Base-by-base conservation (phyloP, 257 asterid genomes). In the Verbascum thapsus region DNA sequence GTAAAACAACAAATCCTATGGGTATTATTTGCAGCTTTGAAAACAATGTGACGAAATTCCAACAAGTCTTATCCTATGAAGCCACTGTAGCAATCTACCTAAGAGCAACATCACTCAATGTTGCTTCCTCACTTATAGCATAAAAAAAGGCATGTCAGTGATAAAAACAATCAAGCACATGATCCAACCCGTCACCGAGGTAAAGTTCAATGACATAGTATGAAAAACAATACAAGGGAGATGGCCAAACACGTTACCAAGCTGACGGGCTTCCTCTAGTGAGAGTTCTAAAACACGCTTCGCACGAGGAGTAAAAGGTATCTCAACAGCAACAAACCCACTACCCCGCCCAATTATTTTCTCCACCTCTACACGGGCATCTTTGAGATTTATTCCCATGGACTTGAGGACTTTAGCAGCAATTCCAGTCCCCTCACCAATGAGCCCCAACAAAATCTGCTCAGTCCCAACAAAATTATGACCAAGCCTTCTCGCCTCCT, bases 391-490 rank as follows among this genome's bases (percentile, higher is more conserved):
- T 45, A 92, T 85, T 66, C 99, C 98, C 97, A 89, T 88, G 32
- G 96, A 85, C 81, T 92, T 92, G 32, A 92, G 89, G 55, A 92
- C 99, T 85, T 92, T 92, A 15, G 99, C 99, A 74, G 99, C 99
- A 65, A 92, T 92, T 34, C 99, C 99, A 38, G 99, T 92, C 57
- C 99, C 99, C 82, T 92, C 99, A 12, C 99, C 99, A 45, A 92
- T 87, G 41, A 92, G 97, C 39, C 99, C 99, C 64, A 92, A 69
- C 70, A 92, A 70, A 62, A 92, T 89, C 80, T 92, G 99, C 78
- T 92, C 99, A 1, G 99, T 92, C 48, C 99, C 99, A 18, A 92
- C 99, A 54, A 86, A 87, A 72, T 92, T 92, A 68, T 89, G 99
- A 59, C 99, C 99, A 63, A 92, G 95, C 42, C 99, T 69, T 56